phyloP scores from a whole-genome alignment of 257 asterid genomes.

The Penstemon eatonii region DNA sequence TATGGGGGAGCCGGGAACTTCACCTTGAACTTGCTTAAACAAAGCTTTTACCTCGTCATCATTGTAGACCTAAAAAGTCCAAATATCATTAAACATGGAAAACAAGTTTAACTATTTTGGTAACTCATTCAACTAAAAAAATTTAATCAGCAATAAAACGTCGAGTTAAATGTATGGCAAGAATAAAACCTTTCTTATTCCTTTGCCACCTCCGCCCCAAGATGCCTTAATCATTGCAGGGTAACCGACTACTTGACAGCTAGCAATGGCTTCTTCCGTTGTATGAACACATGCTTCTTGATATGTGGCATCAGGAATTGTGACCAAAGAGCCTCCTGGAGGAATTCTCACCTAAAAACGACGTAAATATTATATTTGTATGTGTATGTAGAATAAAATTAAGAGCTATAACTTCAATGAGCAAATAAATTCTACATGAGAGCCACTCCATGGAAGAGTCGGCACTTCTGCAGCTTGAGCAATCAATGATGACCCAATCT shows the following conservation, averaged over 20 bases:
- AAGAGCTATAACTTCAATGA: conserved; percentile 21
- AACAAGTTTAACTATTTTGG: background rate
- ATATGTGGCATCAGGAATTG: conserved; percentile 78
- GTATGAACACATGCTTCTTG: conserved; percentile 89
- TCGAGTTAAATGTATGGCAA: conserved; percentile 13
- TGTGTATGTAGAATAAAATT: conserved; percentile 22
- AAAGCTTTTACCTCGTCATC: conserved; percentile 96
- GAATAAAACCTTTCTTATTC: conserved; percentile 89
- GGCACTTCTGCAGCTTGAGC: conserved; percentile 99
- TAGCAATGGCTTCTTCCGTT: conserved; percentile 92
- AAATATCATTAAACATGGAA: conserved; percentile 8
- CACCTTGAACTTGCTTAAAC: conserved; percentile 99
- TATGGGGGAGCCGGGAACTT: conserved; percentile 99
- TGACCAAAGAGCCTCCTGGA: conserved; percentile 70
- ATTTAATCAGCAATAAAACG: conserved; percentile 11
- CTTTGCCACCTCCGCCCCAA: conserved; percentile 99
- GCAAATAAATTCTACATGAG: conserved; percentile 62
- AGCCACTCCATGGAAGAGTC: conserved; percentile 99
- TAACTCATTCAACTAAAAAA: conserved; percentile 18
- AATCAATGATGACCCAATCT: conserved; percentile 94
- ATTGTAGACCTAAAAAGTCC: conserved; percentile 72
- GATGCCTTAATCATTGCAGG: conserved; percentile 99
- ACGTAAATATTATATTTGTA: conserved; percentile 28
- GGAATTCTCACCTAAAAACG: conserved; percentile 71
- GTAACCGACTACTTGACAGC: conserved; percentile 96